Evolutionary conservation across 345 rosid species (phyloP).

Genomic region (Ceriops zippeliana): DNA sequence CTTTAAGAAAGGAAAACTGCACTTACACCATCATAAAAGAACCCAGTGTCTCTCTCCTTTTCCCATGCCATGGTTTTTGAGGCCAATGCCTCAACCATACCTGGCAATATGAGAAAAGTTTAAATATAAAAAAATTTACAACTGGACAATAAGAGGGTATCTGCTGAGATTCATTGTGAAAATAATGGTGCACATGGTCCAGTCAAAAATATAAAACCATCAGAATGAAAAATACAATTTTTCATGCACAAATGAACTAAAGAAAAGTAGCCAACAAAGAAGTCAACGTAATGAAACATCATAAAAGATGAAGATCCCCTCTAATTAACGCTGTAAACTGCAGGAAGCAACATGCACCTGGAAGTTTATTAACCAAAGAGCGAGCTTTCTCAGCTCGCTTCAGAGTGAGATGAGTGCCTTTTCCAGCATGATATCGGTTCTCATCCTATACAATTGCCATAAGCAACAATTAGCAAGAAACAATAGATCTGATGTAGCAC

Average conservation of each 20-base stretch:
- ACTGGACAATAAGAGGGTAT: slow-evolving; percentile 11
- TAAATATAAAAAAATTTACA: slow-evolving; percentile 1
- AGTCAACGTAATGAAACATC: too few relatives aligned
- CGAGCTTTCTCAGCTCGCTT: slow-evolving; percentile 83
- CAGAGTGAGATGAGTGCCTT: slow-evolving; percentile 65
- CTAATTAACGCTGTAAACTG: too few relatives aligned
- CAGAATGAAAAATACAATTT: background rate
- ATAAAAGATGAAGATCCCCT: too few relatives aligned
- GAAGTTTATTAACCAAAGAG: slow-evolving; percentile 54
- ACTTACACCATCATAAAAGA: slow-evolving; percentile 79
- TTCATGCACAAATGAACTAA: background rate
- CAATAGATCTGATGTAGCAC: background rate
- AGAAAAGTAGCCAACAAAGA: background rate
- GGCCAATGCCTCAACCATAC: slow-evolving; percentile 52
- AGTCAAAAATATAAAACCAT: background rate
- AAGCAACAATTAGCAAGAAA: slow-evolving; percentile 6
- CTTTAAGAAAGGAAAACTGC: background rate
- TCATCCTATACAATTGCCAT: slow-evolving; percentile 43
- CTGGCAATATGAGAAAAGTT: slow-evolving; percentile 29
- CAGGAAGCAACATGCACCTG: slow-evolving; percentile 38
- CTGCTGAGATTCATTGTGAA: background rate
- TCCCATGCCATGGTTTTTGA: slow-evolving; percentile 62
- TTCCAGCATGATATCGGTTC: slow-evolving; percentile 71
- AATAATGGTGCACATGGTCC: background rate
- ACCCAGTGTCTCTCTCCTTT: slow-evolving; percentile 52